phyloP scores from a whole-genome alignment of 2,329 filamentous ascomycete species.

The Penicillium sp. region DNA sequence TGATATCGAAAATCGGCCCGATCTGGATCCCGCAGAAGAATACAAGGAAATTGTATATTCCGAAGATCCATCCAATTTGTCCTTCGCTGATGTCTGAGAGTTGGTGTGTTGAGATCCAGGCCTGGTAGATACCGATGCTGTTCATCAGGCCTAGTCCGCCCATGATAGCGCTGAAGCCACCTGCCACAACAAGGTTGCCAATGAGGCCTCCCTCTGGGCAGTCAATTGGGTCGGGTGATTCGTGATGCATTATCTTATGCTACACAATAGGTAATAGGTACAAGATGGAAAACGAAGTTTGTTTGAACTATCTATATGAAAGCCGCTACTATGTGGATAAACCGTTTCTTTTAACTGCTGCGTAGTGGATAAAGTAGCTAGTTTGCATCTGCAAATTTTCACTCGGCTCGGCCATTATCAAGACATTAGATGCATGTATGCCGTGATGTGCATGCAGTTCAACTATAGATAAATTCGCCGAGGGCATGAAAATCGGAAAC shows the following conservation, averaged over 20 bases:
- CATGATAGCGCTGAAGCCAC: constrained; percentile 43
- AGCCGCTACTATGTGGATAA: neutral
- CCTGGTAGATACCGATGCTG: constrained; percentile 40
- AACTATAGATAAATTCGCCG: neutral
- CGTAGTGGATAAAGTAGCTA: neutral
- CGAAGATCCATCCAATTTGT: constrained; percentile 44
- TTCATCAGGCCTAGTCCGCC: constrained; percentile 44
- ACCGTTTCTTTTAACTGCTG: neutral
- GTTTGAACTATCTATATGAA: neutral
- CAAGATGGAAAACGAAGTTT: neutral
- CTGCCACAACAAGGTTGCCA: constrained; percentile 46
- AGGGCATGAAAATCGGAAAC: neutral
- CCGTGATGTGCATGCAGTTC: neutral
- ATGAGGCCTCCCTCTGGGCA: constrained; percentile 44
- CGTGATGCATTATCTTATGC: constrained; percentile 12
- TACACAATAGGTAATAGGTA: neutral
- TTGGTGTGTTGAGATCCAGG: constrained; percentile 40
- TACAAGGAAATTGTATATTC: constrained; percentile 41
- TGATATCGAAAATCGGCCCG: constrained; percentile 41
- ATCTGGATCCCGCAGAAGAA: constrained; percentile 33
- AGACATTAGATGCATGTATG: neutral
- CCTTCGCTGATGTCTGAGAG: constrained; percentile 31
- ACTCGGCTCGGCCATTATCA: neutral
- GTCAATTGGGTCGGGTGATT: constrained; percentile 11
- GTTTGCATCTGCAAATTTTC: neutral